These are phyloP conservation scores for Logfia minima DNA, from an alignment of 129 eudicot genomes.

Conservation along the genomic window DNA sequence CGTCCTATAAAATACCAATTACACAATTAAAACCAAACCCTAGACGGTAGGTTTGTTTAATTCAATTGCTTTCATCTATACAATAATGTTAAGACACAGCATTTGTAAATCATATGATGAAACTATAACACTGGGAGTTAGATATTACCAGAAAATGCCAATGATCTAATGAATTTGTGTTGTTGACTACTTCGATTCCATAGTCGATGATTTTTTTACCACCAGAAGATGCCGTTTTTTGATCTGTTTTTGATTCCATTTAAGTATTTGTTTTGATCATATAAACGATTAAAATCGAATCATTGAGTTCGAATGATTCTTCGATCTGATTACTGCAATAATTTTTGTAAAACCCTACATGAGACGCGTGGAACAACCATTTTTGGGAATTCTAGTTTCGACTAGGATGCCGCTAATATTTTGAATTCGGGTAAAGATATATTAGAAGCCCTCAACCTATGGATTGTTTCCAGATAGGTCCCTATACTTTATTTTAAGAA, in stretches of 20 bases:
- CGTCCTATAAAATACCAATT: slow-evolving; percentile 42
- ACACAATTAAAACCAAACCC: slow-evolving; percentile 18
- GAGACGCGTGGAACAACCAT: neutral
- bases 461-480: neutral
- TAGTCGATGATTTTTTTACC: neutral
- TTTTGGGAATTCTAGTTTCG: slow-evolving; percentile 12
- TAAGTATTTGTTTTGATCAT: neutral
- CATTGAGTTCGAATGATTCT: slow-evolving; percentile 5
- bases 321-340: neutral
- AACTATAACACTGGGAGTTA: neutral
- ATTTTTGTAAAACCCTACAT: neutral
- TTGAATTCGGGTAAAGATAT: slow-evolving; percentile 1
- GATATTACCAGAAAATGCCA: slow-evolving; percentile 58
- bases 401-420: slow-evolving; percentile 21
- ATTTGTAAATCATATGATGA: neutral
- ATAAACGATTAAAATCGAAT: neutral
- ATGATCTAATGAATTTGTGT: slow-evolving; percentile 30
- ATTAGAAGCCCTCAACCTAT: slow-evolving; percentile 2
- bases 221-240: slow-evolving; percentile 10
- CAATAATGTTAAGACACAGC: neutral
- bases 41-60: neutral
- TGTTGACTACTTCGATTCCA: slow-evolving; percentile 21
- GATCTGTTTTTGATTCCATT: slow-evolving; percentile 20
- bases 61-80: neutral
- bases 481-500: neutral